Conservation (phyloP, 78 protist species). For the Pigoraptor vietnamica region DNA sequence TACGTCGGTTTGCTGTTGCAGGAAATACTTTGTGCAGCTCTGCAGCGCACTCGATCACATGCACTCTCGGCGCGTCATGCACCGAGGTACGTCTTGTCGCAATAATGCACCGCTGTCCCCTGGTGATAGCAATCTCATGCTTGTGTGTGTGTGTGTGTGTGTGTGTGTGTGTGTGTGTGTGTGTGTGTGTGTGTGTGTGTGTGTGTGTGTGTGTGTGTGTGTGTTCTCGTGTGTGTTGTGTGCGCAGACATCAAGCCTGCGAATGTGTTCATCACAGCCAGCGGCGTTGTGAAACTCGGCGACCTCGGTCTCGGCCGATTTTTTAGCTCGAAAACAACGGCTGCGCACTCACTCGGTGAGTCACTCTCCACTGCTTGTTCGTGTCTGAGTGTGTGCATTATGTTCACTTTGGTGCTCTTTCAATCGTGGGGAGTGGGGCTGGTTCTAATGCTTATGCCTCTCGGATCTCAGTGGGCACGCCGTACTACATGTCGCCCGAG, state of each 20-base stretch:
- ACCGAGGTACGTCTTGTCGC: not conserved
- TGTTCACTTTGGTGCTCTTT: too few relatives aligned
- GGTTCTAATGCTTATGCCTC: too few relatives aligned
- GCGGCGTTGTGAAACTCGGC: conserved; percentile 39
- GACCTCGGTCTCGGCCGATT: conserved; percentile 49
- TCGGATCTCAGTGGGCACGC: conserved; percentile 77
- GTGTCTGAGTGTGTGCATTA: too few relatives aligned
- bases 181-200: not conserved
- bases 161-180: not conserved
- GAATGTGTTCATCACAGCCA: conserved; percentile 36
- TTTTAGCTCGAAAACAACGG: not conserved
- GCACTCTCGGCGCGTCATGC: conserved; percentile 38
- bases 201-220: not conserved
- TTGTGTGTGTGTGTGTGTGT: not conserved
- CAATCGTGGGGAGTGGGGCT: too few relatives aligned
- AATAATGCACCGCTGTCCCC: too few relatives aligned
- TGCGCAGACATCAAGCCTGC: conserved; percentile 49
- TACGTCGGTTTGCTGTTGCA: too few relatives aligned
- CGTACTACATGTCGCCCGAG: conserved; percentile 76
- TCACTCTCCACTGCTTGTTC: not conserved
- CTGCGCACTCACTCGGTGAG: conserved; percentile 11
- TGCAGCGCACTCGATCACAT: conserved; percentile 29
- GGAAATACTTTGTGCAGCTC: conserved; percentile 31
- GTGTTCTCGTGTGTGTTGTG: not conserved
- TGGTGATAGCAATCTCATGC: not conserved